Conservation (phyloP, 1,284 basidiomycete species). For the Leucoagaricus sp. region DNA sequence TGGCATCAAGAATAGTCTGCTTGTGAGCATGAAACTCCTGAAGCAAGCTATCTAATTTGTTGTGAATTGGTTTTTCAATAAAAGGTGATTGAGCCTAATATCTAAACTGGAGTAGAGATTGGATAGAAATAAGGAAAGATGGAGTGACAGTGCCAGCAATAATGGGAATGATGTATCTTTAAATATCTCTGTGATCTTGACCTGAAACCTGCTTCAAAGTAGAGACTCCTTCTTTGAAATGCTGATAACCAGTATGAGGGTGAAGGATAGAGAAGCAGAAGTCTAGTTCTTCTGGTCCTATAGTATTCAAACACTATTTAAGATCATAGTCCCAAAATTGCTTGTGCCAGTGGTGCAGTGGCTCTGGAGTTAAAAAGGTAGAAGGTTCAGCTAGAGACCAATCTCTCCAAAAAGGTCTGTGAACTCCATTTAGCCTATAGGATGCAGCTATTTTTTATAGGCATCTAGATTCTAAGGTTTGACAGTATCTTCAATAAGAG, state of each 20-base stretch:
- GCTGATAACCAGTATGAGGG: neutral
- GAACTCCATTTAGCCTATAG: neutral
- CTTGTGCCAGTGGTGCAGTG: neutral
- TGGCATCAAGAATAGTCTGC: neutral
- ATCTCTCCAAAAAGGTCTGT: neutral
- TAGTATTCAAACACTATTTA: neutral
- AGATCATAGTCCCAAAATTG: neutral
- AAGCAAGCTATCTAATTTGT: neutral
- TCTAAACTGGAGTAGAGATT: neutral
- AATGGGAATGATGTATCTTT: neutral
- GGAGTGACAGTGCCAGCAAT: neutral
- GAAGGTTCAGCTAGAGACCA: neutral
- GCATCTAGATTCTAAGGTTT: neutral
- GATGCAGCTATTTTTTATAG: neutral
- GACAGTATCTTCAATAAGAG: neutral
- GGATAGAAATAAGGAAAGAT: neutral
- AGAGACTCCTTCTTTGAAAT: constrained; percentile 6
- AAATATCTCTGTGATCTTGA: neutral
- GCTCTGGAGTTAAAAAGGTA: neutral
- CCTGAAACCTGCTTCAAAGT: neutral
- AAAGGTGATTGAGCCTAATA: neutral
- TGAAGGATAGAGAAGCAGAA: neutral
- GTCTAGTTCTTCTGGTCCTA: neutral
- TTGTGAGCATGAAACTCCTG: neutral
- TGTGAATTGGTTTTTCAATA: neutral